Evolutionary conservation across 768 basidiomycete species (phyloP).

Genomic region (Mycena vulgaris): DNA sequence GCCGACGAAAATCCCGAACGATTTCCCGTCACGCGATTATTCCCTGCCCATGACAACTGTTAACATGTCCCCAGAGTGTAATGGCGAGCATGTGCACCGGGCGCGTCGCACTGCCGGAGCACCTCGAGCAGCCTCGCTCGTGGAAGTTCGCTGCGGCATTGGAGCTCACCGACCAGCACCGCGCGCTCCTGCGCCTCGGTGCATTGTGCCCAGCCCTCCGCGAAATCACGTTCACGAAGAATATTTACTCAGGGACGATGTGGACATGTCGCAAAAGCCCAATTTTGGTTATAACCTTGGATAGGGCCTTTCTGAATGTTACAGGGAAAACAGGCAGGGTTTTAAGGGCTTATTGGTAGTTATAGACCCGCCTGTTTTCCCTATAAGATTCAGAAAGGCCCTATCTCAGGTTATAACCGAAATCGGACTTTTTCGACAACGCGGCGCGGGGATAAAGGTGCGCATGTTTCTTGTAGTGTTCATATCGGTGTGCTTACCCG

Average conservation of each 20-base stretch:
- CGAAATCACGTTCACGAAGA: background rate
- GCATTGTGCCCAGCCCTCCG: background rate
- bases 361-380: too few species aligned
- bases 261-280: too few species aligned
- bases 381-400: too few species aligned
- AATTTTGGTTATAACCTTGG: too few species aligned
- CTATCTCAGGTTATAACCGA: too few species aligned
- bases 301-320: too few species aligned
- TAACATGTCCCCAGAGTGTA: background rate
- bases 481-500: too few species aligned
- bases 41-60: background rate
- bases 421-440: too few species aligned
- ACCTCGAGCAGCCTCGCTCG: background rate
- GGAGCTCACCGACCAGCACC: background rate
- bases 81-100: background rate
- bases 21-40: background rate
- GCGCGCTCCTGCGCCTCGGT: background rate
- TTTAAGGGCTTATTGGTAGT: too few species aligned
- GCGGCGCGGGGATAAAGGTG: too few species aligned
- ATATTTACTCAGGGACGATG: background rate
- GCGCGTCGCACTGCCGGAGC: background rate
- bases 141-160: background rate
- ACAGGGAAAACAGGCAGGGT: too few species aligned
- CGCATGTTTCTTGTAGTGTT: too few species aligned
- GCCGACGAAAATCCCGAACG: background rate